Conservation (phyloP, 495 filamentous ascomycete genomes). For the Hypoxylon intermedium region DNA sequence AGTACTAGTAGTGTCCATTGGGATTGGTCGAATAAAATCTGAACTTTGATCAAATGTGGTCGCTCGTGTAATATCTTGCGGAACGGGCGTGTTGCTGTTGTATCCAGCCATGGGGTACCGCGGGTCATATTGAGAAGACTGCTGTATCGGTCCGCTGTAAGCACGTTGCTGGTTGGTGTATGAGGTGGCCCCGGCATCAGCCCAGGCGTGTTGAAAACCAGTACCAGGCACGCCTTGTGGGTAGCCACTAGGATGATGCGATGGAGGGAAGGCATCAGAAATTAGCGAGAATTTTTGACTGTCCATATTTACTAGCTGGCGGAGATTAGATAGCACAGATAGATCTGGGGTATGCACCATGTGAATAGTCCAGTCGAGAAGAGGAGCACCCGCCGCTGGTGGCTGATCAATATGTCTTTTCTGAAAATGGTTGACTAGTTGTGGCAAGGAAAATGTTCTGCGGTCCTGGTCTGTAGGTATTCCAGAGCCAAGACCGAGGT, state of each 20-base stretch:
- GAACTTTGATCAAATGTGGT: background rate
- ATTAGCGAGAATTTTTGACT: constrained; percentile 62
- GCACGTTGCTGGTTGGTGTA: constrained; percentile 2
- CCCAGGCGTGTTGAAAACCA: background rate
- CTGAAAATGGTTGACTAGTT: constrained; percentile 74
- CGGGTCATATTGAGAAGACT: constrained; percentile 1
- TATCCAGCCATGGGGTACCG: background rate
- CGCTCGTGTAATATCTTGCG: constrained; percentile 3
- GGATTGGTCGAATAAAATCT: background rate
- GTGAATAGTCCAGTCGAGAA: constrained; percentile 68
- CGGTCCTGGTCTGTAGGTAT: constrained; percentile 46
- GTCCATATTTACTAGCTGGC: constrained; percentile 61
- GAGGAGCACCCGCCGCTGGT: constrained; percentile 35
- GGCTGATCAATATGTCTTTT: constrained; percentile 58
- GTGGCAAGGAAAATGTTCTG: constrained; percentile 64
- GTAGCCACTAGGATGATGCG: constrained; percentile 27
- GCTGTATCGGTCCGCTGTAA: background rate
- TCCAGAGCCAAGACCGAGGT: constrained; percentile 46
- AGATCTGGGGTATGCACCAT: constrained; percentile 74
- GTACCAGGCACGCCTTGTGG: background rate
- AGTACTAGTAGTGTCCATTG: background rate
- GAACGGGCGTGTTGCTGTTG: background rate
- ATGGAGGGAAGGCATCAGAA: constrained; percentile 62
- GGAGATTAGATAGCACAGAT: constrained; percentile 55
- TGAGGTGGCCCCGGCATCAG: background rate